Conservation (phyloP, 257 asterid genomes). For the Paraleonurus japonicus region DNA sequence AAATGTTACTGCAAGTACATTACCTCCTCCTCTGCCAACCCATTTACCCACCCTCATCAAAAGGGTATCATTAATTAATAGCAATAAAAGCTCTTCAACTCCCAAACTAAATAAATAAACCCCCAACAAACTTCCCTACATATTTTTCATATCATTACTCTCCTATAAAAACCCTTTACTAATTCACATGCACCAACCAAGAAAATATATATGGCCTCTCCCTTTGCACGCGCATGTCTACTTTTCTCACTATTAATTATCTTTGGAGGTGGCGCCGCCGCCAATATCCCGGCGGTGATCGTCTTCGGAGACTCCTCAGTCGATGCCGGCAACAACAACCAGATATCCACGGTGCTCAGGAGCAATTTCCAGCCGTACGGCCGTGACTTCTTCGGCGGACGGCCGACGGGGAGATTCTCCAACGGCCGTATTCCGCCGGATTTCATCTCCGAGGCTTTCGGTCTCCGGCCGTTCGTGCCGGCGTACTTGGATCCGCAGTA, state of each 20-base stretch:
- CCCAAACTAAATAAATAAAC: conserved; percentile 26
- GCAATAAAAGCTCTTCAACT: conserved; percentile 28
- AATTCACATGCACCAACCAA: neutral
- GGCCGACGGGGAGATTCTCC: conserved; percentile 77
- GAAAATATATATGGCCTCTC: neutral
- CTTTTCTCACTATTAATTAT: neutral
- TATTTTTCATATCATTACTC: neutral
- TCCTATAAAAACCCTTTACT: conserved; percentile 2
- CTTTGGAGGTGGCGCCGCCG: conserved; percentile 9
- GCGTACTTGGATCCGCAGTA: conserved; percentile 75
- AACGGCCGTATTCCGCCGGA: conserved; percentile 92
- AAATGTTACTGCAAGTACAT: conserved; percentile 7
- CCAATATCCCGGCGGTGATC: conserved; percentile 67
- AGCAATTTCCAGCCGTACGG: conserved; percentile 92
- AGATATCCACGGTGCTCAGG: conserved; percentile 62
- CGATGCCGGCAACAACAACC: conserved; percentile 88
- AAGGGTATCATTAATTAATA: conserved; percentile 24
- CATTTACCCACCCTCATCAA: neutral
- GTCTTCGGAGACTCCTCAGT: conserved; percentile 95
- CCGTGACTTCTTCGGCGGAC: conserved; percentile 72
- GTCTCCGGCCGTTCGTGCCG: conserved; percentile 80
- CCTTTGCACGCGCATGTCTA: conserved; percentile 14
- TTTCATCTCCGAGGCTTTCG: conserved; percentile 71
- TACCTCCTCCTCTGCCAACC: conserved; percentile 21
- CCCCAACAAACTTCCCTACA: conserved; percentile 33